phyloP scores from a whole-genome alignment of 179 eudicot species.

The Sideroxylon spinosum region DNA sequence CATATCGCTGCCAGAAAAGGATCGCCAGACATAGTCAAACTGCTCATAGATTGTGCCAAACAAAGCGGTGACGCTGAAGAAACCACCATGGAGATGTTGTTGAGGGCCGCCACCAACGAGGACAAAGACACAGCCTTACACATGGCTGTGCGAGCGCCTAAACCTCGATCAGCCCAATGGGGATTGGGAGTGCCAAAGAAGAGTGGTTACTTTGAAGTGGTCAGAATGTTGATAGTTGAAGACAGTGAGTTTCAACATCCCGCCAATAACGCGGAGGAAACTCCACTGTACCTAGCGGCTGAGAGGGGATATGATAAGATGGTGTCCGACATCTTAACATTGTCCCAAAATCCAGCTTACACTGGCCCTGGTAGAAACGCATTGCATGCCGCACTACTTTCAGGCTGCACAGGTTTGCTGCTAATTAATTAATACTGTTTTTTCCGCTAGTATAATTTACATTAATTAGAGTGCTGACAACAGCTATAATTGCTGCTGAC shows the following conservation, averaged over 20 bases:
- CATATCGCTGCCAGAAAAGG: not conserved
- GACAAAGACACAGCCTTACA: slow-evolving; percentile 15
- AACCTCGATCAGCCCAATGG: not conserved
- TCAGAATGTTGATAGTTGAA: not conserved
- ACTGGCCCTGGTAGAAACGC: slow-evolving; percentile 14
- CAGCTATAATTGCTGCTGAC: no score
- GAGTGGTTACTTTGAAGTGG: not conserved
- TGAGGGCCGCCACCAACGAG: not conserved
- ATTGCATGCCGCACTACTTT: no score
- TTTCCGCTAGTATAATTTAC: no score
- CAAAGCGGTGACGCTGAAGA: not conserved
- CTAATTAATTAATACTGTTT: no score
- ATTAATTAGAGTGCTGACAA: no score
- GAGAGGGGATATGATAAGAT: slow-evolving; percentile 2
- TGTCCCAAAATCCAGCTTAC: not conserved
- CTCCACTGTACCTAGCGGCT: slow-evolving; percentile 22
- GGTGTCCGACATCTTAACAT: not conserved
- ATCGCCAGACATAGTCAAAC: not conserved
- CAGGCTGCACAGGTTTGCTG: no score
- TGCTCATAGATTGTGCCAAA: not conserved
- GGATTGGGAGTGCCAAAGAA: not conserved
- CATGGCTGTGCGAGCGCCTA: slow-evolving; percentile 6
- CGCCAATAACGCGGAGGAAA: slow-evolving; percentile 13
- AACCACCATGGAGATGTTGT: not conserved
- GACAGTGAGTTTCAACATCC: slow-evolving; percentile 3